Base-by-base conservation (phyloP, 495 filamentous ascomycete species). In the Rhizodiscina lignyota region DNA sequence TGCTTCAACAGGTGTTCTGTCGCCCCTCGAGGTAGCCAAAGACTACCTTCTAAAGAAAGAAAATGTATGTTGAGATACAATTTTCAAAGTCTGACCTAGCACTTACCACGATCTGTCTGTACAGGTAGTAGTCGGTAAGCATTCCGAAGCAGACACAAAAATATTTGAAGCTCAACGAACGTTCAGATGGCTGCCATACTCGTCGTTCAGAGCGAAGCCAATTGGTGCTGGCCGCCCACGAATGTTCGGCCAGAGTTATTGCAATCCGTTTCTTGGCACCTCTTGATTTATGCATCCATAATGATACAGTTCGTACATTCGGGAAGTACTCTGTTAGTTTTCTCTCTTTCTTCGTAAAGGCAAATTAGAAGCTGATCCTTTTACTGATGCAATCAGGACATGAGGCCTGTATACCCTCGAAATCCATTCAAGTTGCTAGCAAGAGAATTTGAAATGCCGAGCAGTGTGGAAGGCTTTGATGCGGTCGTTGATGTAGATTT, bases 271-370 rank as follows among this genome's bases (percentile, higher is more conserved):
- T 38, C 4, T 3, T 16, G 11, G 32, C 36, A 38, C 24, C 23
- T 15, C 29, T 19, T 5, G 36, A 38, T 4, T 26, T 38, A 4
- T 38, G 36, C 20, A 13, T 38, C 3, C 36, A 38, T 19, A 38
- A 38, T 19, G 36, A 38, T 32, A 11, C 36, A 5, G 36, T 38
- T 5, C 24, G 36, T 13, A 27, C 36, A 17, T 26, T 38, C 21
- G 36, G 36, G 4, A 19, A 27, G 21, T 3, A 4, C n/a, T 11
- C 30, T 12, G 36, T 38, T 4, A 37, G 20, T 26, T 26, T 27
- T 8, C 24, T 8, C 24, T 8, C 13, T 27, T 27, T 27, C 8
- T 8, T 27, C 8, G 13, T 27, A 27, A 8, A 13, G 8, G 24
- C 24, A 13, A 13, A 8, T 27, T 8, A 27, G 8, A 27, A 8